Base-by-base conservation (phyloP, 2,329 filamentous ascomycete genomes). In the Nothophaeocryptopus gaeumannii region DNA sequence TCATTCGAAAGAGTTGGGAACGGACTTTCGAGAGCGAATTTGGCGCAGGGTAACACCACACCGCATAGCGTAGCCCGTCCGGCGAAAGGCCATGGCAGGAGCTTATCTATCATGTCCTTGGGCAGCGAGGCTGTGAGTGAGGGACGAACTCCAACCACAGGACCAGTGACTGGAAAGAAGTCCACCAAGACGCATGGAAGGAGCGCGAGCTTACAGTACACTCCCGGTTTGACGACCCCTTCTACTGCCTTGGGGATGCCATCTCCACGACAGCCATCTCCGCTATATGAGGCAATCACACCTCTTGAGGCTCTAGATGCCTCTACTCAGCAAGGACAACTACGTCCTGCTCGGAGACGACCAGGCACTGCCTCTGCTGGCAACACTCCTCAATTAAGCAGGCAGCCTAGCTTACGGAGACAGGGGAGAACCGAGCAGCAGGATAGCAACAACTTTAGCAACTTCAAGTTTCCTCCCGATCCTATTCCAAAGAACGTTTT, bases 151-250 rank as follows among this genome's bases (percentile, higher is more conserved):
- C 58, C 55, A 5, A 39, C 48, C 20, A 40, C 48, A 31, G 42
- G 48, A 20, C 45, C 48, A 12, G 26, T 45, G 10, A 12, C 49
- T 8, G 59, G 63, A 8, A 64, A 66, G 44, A 77, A 81, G 45
- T 78, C 81, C 14, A 66, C 64, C 13, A 82, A 82, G 60, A 81
- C 84, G 4, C 90, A 96, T 74, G 82, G 78, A 40, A 80, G 90
- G 45, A 89, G 89, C 33, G 82, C 88, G 16, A 96, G 90, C 73
- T 72, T 95, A 52, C 90, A 95, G 67, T 85, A 92, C 58, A 67
- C 82, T 55, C 75, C 83, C 39, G 76, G 47, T 42, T 48, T 56
- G 20, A 48, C 55, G 13, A 39, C 39, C 29, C 39, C 34, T 3
- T 49, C 59, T 31, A 50, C 56, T 35, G 45, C 58, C 13, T 16